Conservation (phyloP, 116 monocot genomes). For the Papilionanthe hybrid region DNA sequence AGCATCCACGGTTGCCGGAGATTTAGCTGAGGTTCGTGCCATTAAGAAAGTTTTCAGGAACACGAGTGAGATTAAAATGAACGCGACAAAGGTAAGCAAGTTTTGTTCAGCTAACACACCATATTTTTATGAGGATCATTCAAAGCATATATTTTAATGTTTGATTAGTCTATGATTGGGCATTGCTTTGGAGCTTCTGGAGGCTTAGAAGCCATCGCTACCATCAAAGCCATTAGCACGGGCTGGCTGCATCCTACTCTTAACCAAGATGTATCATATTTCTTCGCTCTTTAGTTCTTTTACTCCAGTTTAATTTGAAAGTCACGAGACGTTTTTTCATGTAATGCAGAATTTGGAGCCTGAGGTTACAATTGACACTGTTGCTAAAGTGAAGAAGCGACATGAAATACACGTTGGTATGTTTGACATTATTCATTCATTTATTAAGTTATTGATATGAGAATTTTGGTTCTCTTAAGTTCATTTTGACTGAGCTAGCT, state of each 20-base stretch:
- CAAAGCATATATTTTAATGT: no score
- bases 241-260: no score
- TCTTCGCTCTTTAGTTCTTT: no score
- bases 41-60: constrained; percentile 80
- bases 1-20: constrained; percentile 79
- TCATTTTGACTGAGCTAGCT: not conserved
- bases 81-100: constrained; percentile 62
- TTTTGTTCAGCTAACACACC: constrained; percentile 13
- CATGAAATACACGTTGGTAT: constrained; percentile 20
- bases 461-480: not conserved
- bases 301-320: not conserved
- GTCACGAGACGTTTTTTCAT: not conserved
- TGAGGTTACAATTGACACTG: constrained; percentile 17
- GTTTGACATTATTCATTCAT: not conserved
- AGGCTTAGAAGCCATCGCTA: no score
- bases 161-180: no score
- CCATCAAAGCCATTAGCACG: no score
- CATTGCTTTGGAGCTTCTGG: no score
- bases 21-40: constrained; percentile 84
- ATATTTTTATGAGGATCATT: no score
- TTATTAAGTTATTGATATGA: not conserved
- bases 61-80: constrained; percentile 71
- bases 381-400: constrained; percentile 15
- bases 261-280: no score
- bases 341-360: constrained; percentile 21